Percentiles rank a stretch among this genome's conserved stretches.
phyloP scores from a whole-genome alignment of 108 stramenopile genomes.

The Skeletonema costatum region DNA sequence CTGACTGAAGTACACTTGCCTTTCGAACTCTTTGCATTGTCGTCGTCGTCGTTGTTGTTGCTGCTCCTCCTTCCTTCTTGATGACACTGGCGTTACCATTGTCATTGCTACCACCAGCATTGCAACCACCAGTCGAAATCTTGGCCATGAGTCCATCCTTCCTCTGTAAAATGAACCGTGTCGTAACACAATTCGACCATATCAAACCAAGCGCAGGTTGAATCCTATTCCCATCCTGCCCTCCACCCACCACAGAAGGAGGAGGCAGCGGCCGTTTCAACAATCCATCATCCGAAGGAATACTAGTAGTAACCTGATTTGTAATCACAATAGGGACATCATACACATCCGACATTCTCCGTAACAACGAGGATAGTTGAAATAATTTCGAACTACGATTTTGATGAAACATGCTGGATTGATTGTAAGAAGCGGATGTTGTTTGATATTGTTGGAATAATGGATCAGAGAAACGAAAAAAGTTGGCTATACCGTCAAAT shows the following conservation, averaged over 20 bases:
- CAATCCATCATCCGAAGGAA: background rate
- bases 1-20: constrained; percentile 37
- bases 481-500: constrained; percentile 68
- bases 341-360: constrained; percentile 48
- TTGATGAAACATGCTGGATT: constrained; percentile 1
- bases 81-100: background rate
- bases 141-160: constrained; percentile 11
- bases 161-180: constrained; percentile 44
- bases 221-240: background rate
- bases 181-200: constrained; percentile 76
- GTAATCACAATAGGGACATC: constrained; percentile 60
- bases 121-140: background rate
- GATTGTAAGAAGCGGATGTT: background rate
- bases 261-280: background rate
- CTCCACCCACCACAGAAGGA: background rate
- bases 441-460: constrained; percentile 11
- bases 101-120: background rate
- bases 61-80: background rate
- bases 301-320: constrained; percentile 64
- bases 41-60: background rate
- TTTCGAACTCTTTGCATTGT: constrained; percentile 4
- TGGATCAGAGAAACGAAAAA: constrained; percentile 59
- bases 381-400: constrained; percentile 50
- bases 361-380: constrained; percentile 45
- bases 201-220: constrained; percentile 71